Base-by-base conservation (phyloP, 352 stramenopile species). In the Globisporangium lucens region DNA sequence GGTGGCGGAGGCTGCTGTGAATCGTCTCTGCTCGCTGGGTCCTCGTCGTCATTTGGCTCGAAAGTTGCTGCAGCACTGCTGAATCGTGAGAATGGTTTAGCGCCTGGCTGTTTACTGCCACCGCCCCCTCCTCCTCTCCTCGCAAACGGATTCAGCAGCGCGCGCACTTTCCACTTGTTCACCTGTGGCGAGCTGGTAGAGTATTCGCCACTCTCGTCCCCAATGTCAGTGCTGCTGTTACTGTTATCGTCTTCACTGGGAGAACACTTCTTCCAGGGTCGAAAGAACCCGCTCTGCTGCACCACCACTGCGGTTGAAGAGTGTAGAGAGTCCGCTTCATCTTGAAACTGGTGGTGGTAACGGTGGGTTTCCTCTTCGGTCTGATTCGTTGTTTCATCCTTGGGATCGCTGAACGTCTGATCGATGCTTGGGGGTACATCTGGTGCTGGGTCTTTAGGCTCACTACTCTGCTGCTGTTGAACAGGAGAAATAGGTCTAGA, bases 141-240 rank as follows among this genome's bases (percentile, higher is more conserved):
- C 38, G 82, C 84, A 65, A 92, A 92, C 20, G 84, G 84, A 70
- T 92, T 87, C 22, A 85, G 67, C 13, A 92, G 69, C 12, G 84
- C 84, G 1, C 84, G 77, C n/a, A 77, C 76, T 68, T 87, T 89
- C 84, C 84, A 92, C 61, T 92, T 92, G 71, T 92, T 92, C 15
- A 58, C 55, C 2, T 68, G 63, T 22, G 65, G 24, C 17, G 52
- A 56, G 4, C 24, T 22, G 22, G 24, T 41, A 13, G 17, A 43
- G 27, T 33, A 13, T 29, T 41, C 29, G 5, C 53, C 17, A 59
- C 13, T 20, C 15, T 59, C 24, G 15, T 65, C 59, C 20, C 38
- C 35, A 55, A 65, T 12, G 52, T 63, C 29, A 53, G 17, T 64
- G 56, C 29, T 36, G 12, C 47, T 62, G 22, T 61, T 71, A 36